A percentile compares a stretch with the other conserved stretches of the same genome.
phyloP scores from a whole-genome alignment of 2,329 filamentous ascomycete genomes.

The Fusarium citri region DNA sequence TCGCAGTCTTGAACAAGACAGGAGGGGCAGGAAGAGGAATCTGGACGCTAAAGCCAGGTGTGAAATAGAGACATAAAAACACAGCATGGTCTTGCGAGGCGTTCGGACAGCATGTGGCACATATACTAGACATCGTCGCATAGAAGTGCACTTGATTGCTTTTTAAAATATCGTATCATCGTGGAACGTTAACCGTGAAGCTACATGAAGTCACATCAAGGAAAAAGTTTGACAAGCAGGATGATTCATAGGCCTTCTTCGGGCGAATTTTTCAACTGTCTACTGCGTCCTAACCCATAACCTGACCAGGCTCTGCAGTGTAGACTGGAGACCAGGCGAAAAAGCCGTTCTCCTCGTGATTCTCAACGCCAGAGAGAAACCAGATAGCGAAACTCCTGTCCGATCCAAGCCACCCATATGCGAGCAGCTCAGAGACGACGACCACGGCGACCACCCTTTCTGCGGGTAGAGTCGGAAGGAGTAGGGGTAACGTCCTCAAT shows the following conservation, averaged over 20 bases:
- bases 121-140: conserved; percentile 10
- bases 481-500: conserved; percentile 99
- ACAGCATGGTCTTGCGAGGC: conserved; percentile 24
- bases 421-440: conserved; percentile 86
- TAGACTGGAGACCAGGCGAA: conserved; percentile 73
- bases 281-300: conserved; percentile 50
- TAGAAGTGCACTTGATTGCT: conserved; percentile 1
- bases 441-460: conserved; percentile 99
- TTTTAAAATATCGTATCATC: conserved; percentile 17
- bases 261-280: conserved; percentile 58
- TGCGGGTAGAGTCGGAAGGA: conserved; percentile 98
- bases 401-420: conserved; percentile 48
- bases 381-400: conserved; percentile 59
- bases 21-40: conserved; percentile 65
- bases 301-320: conserved; percentile 57
- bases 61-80: conserved; percentile 5
- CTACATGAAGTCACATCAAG: conserved; percentile 33
- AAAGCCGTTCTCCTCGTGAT: conserved; percentile 78
- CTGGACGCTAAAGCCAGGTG: conserved; percentile 60
- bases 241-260: conserved; percentile 57
- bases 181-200: conserved; percentile 24
- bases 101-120: conserved; percentile 20
- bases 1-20: conserved; percentile 76
- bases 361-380: conserved; percentile 73
- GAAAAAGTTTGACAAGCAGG: conserved; percentile 48